Evolutionary conservation across 139 green algal species (phyloP).

Genomic region (Haematococcus sp.): DNA sequence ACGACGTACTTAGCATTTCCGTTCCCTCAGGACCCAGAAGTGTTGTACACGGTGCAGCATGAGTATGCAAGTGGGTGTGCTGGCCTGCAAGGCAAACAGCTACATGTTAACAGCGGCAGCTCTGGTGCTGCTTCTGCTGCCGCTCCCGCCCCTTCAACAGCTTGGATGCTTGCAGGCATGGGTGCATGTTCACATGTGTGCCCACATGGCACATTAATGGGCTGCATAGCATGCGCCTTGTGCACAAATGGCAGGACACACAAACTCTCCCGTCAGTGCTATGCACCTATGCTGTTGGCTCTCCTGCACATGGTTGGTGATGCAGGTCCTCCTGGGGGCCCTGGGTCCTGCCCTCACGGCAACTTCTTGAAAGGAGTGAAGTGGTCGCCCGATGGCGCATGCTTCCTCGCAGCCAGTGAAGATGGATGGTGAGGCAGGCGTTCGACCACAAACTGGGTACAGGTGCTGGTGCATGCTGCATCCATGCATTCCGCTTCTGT

Average conservation of each 20-base stretch:
- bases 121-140: no score
- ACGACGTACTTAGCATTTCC: constrained; percentile 1
- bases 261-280: no score
- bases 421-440: constrained; percentile 61
- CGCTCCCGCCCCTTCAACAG: no score
- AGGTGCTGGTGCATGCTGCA: neutral
- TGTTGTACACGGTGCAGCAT: constrained; percentile 10
- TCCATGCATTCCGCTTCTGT: no score
- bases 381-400: constrained; percentile 80
- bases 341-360: constrained; percentile 37
- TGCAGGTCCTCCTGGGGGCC: neutral
- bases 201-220: neutral
- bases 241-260: no score
- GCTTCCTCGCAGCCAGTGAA: constrained; percentile 73
- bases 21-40: constrained; percentile 15
- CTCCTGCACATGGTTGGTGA: neutral
- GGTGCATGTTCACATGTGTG: no score
- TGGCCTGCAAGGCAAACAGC: neutral
- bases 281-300: no score
- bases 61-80: constrained; percentile 20
- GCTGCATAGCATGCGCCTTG: neutral
- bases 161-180: no score
- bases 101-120: no score
- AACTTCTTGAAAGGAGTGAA: constrained; percentile 83
- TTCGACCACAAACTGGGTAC: neutral